These are phyloP conservation scores for Alternaria viburni DNA, from an alignment of 2,329 filamentous ascomycete genomes.

Conservation along the genomic window DNA sequence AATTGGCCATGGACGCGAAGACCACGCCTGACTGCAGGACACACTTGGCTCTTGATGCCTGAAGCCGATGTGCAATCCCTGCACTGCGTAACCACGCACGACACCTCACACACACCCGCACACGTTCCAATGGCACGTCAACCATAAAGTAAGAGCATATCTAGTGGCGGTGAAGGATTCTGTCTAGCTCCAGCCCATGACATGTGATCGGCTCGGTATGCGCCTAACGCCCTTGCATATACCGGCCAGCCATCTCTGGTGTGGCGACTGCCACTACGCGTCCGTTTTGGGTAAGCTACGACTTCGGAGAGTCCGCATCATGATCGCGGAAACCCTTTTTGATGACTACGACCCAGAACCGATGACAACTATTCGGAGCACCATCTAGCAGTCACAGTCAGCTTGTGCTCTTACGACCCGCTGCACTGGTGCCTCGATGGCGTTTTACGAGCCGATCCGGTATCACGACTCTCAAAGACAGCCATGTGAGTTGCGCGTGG, in stretches of 20 bases:
- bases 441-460: conserved; percentile 36
- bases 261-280: neutral
- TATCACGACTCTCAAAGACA: conserved; percentile 42
- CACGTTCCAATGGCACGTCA: conserved; percentile 27
- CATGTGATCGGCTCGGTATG: conserved; percentile 25
- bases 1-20: conserved; percentile 38
- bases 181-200: conserved; percentile 20
- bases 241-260: neutral
- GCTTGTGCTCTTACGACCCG: conserved; percentile 11
- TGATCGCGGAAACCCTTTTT: neutral
- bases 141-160: conserved; percentile 6
- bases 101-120: conserved; percentile 24
- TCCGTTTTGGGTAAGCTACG: neutral
- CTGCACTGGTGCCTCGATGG: conserved; percentile 22
- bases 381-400: neutral
- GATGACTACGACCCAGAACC: neutral
- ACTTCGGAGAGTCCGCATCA: neutral
- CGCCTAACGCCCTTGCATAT: conserved; percentile 17
- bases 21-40: conserved; percentile 28
- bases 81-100: conserved; percentile 32
- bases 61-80: conserved; percentile 21
- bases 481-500: conserved; percentile 40
- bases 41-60: conserved; percentile 30
- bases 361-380: neutral
- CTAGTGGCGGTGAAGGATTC: conserved; percentile 31